Conservation (phyloP, 805 yeast genomes). For the Komagataella populi region DNA sequence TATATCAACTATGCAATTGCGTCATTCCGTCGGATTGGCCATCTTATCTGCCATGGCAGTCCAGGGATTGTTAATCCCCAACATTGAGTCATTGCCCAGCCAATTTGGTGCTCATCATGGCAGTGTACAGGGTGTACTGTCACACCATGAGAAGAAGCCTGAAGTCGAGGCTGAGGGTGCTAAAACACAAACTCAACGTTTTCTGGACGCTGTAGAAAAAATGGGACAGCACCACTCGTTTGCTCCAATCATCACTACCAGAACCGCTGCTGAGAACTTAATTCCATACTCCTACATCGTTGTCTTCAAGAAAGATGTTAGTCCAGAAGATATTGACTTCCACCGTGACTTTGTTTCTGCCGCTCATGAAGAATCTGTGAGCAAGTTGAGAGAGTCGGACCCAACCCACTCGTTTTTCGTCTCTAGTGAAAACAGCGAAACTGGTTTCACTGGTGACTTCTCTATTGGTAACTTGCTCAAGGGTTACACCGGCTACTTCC, state of each 20-base stretch:
- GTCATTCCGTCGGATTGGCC: conserved; percentile 12
- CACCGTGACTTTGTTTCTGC: conserved; percentile 58
- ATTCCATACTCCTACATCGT: conserved; percentile 74
- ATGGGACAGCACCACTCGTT: conserved; percentile 2
- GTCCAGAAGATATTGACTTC: conserved; percentile 37
- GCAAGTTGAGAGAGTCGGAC: conserved; percentile 13
- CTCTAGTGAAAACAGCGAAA: conserved; percentile 11
- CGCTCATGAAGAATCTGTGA: conserved; percentile 29
- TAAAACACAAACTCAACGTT: conserved; percentile 1
- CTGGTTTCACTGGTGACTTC: conserved; percentile 48
- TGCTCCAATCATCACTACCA: conserved; percentile 35
- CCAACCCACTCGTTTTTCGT: conserved; percentile 25
- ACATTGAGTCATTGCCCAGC: conserved; percentile 9
- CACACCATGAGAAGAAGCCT: background rate
- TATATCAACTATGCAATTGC: conserved; percentile 6
- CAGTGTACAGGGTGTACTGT: background rate
- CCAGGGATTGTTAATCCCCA: conserved; percentile 50
- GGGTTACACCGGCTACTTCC: conserved; percentile 83
- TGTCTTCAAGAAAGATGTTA: conserved; percentile 59
- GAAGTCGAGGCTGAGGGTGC: background rate
- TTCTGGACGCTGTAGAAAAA: conserved; percentile 9
- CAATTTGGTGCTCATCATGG: background rate
- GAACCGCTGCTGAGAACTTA: conserved; percentile 26
- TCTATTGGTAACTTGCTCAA: conserved; percentile 38
- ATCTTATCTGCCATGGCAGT: conserved; percentile 18